phyloP scores from a whole-genome alignment of 768 basidiomycete species.

The Termitomyces titanicus region DNA sequence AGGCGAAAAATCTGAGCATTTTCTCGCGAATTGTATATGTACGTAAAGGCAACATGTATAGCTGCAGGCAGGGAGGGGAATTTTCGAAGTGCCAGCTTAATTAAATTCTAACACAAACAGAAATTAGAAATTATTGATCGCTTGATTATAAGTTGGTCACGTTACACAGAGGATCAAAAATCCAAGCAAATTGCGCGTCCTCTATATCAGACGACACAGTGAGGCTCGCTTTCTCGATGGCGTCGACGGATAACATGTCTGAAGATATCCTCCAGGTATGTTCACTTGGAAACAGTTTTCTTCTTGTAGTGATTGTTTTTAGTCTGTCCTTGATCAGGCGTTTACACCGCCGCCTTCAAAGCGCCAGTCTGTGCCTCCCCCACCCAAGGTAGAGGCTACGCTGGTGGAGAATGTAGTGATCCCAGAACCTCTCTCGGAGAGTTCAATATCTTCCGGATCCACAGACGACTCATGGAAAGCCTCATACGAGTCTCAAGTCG shows the following conservation, averaged over 20 bases:
- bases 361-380: constrained; percentile 17
- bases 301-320: not conserved
- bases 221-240: constrained; percentile 7
- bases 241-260: constrained; percentile 7
- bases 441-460: constrained; percentile 14
- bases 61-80: too few relatives aligned
- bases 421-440: constrained; percentile 6
- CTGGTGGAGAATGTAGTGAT: constrained; percentile 4
- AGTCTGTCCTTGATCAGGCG: constrained; percentile 27
- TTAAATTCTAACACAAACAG: too few relatives aligned
- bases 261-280: constrained; percentile 20
- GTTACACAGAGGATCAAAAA: constrained; percentile 1
- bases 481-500: constrained; percentile 66
- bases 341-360: constrained; percentile 29
- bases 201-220: not conserved
- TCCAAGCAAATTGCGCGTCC: not conserved
- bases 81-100: too few relatives aligned
- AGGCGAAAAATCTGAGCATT: too few relatives aligned
- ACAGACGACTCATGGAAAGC: constrained; percentile 55
- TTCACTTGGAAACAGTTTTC: not conserved
- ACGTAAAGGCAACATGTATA: too few relatives aligned
- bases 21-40: too few relatives aligned
- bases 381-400: not conserved
- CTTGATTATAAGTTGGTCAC: constrained; percentile 5
- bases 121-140: not conserved